Evolutionary conservation across 1,139 yeast species (phyloP).

Genomic region (Candida freyschussii): DNA sequence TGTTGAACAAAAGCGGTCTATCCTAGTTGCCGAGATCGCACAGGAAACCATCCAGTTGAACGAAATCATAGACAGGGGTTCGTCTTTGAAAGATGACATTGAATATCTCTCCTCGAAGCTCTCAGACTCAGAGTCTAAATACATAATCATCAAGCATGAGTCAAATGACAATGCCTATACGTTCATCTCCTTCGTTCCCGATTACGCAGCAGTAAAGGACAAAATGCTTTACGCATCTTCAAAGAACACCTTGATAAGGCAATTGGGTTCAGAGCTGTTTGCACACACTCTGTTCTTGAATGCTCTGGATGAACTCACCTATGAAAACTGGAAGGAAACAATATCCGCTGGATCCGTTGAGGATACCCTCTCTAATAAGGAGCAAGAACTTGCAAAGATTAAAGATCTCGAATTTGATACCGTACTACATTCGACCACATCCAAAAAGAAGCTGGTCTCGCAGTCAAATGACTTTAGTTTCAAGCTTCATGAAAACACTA

Average conservation of each 20-base stretch:
- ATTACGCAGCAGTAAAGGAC: constrained; percentile 69
- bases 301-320: constrained; percentile 55
- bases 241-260: constrained; percentile 66
- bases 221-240: constrained; percentile 96
- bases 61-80: constrained; percentile 26
- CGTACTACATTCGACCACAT: constrained; percentile 17
- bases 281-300: constrained; percentile 53
- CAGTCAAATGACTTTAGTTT: constrained; percentile 23
- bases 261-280: constrained; percentile 66
- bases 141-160: constrained; percentile 47
- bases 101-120: constrained; percentile 33
- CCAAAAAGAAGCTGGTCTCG: constrained; percentile 21
- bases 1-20: constrained; percentile 27
- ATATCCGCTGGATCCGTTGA: constrained; percentile 10
- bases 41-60: constrained; percentile 32
- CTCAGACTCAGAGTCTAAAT: constrained; percentile 51
- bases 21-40: constrained; percentile 33
- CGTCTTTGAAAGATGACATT: constrained; percentile 36
- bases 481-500: constrained; percentile 22
- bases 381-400: constrained; percentile 26
- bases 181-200: constrained; percentile 85
- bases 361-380: constrained; percentile 17
- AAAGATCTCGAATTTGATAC: constrained; percentile 34
- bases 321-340: constrained; percentile 38
- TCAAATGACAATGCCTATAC: constrained; percentile 31